These are phyloP conservation scores for Isabelozyma pseudorhagii DNA, from an alignment of 805 yeast species.

Conservation along the genomic window DNA sequence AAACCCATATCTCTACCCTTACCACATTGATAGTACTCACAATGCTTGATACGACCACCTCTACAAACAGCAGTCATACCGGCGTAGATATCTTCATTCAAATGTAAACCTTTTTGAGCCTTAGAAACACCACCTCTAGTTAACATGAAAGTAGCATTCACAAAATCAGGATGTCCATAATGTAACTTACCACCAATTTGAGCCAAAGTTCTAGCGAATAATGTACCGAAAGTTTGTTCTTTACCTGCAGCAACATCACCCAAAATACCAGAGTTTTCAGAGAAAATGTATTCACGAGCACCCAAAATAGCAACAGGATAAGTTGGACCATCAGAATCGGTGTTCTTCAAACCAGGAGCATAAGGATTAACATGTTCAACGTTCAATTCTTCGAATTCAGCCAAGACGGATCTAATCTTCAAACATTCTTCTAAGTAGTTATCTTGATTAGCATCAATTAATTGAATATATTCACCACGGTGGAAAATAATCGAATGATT, in stretches of 20 bases:
- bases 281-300: constrained; percentile 78
- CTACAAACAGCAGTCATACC: constrained; percentile 77
- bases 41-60: constrained; percentile 82
- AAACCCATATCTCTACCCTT: constrained; percentile 85
- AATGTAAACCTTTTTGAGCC: constrained; percentile 78
- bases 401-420: constrained; percentile 68
- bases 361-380: constrained; percentile 75
- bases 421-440: constrained; percentile 79
- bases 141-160: constrained; percentile 72
- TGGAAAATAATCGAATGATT: constrained; percentile 71
- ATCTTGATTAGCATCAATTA: constrained; percentile 83
- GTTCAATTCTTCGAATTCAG: constrained; percentile 67
- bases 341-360: constrained; percentile 65
- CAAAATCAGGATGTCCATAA: constrained; percentile 84
- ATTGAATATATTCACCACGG: constrained; percentile 78
- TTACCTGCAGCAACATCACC: constrained; percentile 89
- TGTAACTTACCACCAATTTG: constrained; percentile 81
- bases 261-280: constrained; percentile 76
- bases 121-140: constrained; percentile 87
- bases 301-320: constrained; percentile 81
- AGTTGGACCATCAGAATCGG: constrained; percentile 33
- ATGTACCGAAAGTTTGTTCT: constrained; percentile 84
- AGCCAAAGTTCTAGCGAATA: constrained; percentile 79
- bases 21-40: constrained; percentile 83
- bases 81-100: constrained; percentile 84